phyloP scores from a whole-genome alignment of 164 flowering plant genomes.

The Annona cherimola region DNA sequence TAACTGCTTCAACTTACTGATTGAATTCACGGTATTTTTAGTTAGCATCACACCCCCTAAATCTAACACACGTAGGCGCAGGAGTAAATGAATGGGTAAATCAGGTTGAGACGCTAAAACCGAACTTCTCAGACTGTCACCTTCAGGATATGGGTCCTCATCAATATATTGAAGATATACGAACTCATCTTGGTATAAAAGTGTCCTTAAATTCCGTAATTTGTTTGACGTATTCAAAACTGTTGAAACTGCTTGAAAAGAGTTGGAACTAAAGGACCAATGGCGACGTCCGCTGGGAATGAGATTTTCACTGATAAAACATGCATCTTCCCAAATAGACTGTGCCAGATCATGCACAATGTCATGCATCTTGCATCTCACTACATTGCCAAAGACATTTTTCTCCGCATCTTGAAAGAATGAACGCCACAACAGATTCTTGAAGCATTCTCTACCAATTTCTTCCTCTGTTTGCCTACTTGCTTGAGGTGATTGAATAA shows the following conservation, averaged over 20 bases:
- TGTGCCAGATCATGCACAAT: constrained; percentile 1
- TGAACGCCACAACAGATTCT: not conserved
- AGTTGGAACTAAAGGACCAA: not conserved
- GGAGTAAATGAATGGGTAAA: not conserved
- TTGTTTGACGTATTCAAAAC: not conserved
- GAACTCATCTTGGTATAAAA: not conserved
- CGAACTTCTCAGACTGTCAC: too few relatives aligned
- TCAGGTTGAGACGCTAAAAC: too few relatives aligned
- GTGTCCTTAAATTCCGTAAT: not conserved
- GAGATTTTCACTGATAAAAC: not conserved
- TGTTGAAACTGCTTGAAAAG: too few relatives aligned
- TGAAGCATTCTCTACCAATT: not conserved
- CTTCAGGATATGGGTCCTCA: too few relatives aligned
- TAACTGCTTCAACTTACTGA: constrained; percentile 4
- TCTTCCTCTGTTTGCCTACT: not conserved
- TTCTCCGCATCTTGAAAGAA: constrained; percentile 1
- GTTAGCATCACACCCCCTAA: not conserved
- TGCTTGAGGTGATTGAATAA: not conserved
- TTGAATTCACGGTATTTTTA: not conserved
- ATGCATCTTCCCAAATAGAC: not conserved
- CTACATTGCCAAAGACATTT: not conserved
- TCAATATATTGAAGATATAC: too few relatives aligned
- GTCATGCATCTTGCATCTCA: constrained; percentile 4
- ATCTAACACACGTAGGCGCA: constrained; percentile 1
- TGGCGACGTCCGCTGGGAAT: not conserved